These are phyloP conservation scores for Chalaropsis ovoidea DNA, from an alignment of 2,329 filamentous ascomycete species.

Conservation along the genomic window DNA sequence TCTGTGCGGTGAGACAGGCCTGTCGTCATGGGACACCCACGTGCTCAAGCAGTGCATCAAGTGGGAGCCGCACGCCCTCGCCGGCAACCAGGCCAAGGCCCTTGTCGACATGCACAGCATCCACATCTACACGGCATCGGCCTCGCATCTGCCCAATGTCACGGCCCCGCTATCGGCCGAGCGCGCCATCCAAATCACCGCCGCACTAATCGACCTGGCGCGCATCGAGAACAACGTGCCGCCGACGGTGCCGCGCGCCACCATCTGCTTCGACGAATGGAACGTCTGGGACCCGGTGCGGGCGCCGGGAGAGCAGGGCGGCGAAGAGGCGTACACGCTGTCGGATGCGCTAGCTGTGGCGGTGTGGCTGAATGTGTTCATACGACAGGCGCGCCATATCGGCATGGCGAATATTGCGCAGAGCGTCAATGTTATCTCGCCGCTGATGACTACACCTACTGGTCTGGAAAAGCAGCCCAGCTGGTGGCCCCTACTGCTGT, in stretches of 20 bases:
- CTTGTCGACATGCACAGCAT: conserved; percentile 74
- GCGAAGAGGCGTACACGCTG: conserved; percentile 62
- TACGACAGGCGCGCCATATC: conserved; percentile 59
- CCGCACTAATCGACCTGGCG: conserved; percentile 60
- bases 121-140: conserved; percentile 61
- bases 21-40: conserved; percentile 60
- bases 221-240: conserved; percentile 57
- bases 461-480: conserved; percentile 61
- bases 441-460: conserved; percentile 57
- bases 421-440: conserved; percentile 66
- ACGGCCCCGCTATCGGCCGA: conserved; percentile 57
- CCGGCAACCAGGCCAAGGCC: conserved; percentile 31
- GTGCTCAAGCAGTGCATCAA: conserved; percentile 59
- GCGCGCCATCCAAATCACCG: conserved; percentile 61
- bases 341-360: conserved; percentile 66
- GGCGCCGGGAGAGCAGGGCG: conserved; percentile 60
- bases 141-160: conserved; percentile 38
- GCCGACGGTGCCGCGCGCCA: conserved; percentile 49
- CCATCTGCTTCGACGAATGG: conserved; percentile 78
- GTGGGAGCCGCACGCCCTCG: conserved; percentile 32
- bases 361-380: conserved; percentile 65
- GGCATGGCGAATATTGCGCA: conserved; percentile 75
- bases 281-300: conserved; percentile 70
- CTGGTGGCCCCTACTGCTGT: conserved; percentile 64
- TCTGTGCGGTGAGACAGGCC: conserved; percentile 62